Evolutionary conservation across 2,329 filamentous ascomycete genomes (phyloP), one percentile per base, ranked within the genome.

Genomic region (Penicillium italicum): DNA sequence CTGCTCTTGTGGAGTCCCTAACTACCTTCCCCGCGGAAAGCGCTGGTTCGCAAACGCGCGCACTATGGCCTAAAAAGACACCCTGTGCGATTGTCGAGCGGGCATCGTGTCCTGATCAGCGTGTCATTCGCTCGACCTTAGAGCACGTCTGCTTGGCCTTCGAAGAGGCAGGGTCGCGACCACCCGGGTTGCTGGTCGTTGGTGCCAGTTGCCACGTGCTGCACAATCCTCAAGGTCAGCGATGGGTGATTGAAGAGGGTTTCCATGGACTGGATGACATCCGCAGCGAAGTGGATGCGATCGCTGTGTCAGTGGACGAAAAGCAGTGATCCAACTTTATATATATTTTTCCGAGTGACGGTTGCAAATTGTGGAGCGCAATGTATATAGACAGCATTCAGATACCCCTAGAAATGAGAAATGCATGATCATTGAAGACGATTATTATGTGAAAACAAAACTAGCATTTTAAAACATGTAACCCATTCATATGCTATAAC

Each of bases 21-120:
- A 88, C 77, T 61, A 64, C 64, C 50, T 40, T 52, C 33, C 56
- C 64, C 3, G 56, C 58, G 2, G 67, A 65, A 6, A 68, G 67
- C 1, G 70, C 76, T 51, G 58, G 55, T 12, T 44, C 63, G 11
- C 60, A 55, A 7, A 46, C 64, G 7, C 59, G 69, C 26, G 60
- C 45, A 5, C 66, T 70, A 1, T 97, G 91, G 86, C 93, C 93
- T 0, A 74, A 74, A 33, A 74, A 77, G n/a, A 94, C 91, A 1
- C 91, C 93, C 0, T 97, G 93, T 67, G 92, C 93, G 0, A 92
- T 99, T 11, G 83, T 99, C 53, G 94, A 99, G 75, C 83, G 94
- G 34, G 94, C 94, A 6, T 96, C 90, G 58, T 99, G 94, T 70
- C 89, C 91, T 0, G 94, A 99, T 69, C 94, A 99, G 76, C 82